Evolutionary conservation across 257 asterid genomes (phyloP).

Genomic region (Thymus quinquecostatus): DNA sequence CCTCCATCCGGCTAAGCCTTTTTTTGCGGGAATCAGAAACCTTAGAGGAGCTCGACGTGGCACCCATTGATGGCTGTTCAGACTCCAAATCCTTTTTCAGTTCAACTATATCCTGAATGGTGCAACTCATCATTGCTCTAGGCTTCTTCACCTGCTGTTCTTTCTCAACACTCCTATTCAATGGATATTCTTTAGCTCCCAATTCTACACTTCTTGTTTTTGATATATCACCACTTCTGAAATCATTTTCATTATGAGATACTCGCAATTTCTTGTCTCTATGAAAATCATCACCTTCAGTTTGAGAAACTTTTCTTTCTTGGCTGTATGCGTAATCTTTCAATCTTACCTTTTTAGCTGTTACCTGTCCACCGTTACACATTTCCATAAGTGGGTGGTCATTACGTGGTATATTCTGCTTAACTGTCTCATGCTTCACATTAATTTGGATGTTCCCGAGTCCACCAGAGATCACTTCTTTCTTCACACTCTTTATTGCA

Average conservation of each 20-base stretch:
- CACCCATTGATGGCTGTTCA: slow-evolving; percentile 63
- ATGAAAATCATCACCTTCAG: slow-evolving; percentile 45
- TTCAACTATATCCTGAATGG: slow-evolving; percentile 63
- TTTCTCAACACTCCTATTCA: slow-evolving; percentile 40
- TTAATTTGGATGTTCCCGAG: slow-evolving; percentile 39
- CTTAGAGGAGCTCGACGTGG: slow-evolving; percentile 96
- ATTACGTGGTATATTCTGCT: slow-evolving; percentile 44
- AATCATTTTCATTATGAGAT: slow-evolving; percentile 55
- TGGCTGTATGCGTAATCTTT: slow-evolving; percentile 43
- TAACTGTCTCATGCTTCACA: slow-evolving; percentile 41
- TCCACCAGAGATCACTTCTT: slow-evolving; percentile 43
- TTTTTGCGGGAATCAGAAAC: slow-evolving; percentile 73
- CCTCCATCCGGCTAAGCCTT: slow-evolving; percentile 49
- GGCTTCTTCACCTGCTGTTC: slow-evolving; percentile 47
- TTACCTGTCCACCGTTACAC: slow-evolving; percentile 36
- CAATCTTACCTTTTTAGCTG: slow-evolving; percentile 61
- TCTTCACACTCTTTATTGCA: slow-evolving; percentile 37
- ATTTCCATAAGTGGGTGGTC: slow-evolving; percentile 37
- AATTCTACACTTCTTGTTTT: slow-evolving; percentile 41
- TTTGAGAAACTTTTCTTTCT: slow-evolving; percentile 44
- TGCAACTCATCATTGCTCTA: slow-evolving; percentile 39
- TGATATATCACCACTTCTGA: slow-evolving; percentile 37
- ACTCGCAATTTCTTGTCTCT: slow-evolving; percentile 54
- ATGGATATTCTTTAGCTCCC: slow-evolving; percentile 43
- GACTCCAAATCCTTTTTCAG: slow-evolving; percentile 71